phyloP scores from a whole-genome alignment of 306 rosid species.

The Lagenaria siceraria region DNA sequence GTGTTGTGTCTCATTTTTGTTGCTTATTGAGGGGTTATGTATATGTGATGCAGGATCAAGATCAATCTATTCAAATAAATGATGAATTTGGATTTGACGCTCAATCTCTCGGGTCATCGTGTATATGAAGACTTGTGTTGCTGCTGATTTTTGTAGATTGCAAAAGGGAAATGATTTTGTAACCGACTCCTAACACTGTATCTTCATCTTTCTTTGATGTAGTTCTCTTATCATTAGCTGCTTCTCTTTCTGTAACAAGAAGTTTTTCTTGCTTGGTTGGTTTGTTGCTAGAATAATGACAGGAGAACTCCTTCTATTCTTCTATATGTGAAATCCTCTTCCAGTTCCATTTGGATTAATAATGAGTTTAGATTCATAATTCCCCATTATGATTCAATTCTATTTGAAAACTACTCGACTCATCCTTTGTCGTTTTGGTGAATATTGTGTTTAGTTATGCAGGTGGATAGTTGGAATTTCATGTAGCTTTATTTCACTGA shows the following conservation, averaged over 20 bases:
- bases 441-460: slow-evolving; percentile 1
- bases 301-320: neutral
- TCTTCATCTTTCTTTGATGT: slow-evolving; percentile 2
- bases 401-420: neutral
- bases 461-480: neutral
- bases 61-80: slow-evolving; percentile 29
- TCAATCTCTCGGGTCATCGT: slow-evolving; percentile 48
- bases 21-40: neutral
- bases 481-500: neutral
- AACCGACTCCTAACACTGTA: neutral
- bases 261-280: neutral
- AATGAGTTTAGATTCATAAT: neutral
- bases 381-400: neutral
- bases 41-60: slow-evolving; percentile 46
- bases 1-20: neutral
- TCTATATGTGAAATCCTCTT: slow-evolving; percentile 46
- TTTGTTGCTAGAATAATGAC: slow-evolving; percentile 16
- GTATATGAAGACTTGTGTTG: slow-evolving; percentile 26
- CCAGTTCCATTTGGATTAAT: slow-evolving; percentile 8
- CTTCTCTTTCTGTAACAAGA: neutral
- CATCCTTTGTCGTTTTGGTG: slow-evolving; percentile 4
- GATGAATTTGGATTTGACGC: slow-evolving; percentile 52
- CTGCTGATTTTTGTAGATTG: neutral
- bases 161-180: neutral
- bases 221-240: slow-evolving; percentile 1